Evolutionary conservation across 2,329 filamentous ascomycete genomes (phyloP).

Genomic region (Magnaporthiopsis rhizophila): DNA sequence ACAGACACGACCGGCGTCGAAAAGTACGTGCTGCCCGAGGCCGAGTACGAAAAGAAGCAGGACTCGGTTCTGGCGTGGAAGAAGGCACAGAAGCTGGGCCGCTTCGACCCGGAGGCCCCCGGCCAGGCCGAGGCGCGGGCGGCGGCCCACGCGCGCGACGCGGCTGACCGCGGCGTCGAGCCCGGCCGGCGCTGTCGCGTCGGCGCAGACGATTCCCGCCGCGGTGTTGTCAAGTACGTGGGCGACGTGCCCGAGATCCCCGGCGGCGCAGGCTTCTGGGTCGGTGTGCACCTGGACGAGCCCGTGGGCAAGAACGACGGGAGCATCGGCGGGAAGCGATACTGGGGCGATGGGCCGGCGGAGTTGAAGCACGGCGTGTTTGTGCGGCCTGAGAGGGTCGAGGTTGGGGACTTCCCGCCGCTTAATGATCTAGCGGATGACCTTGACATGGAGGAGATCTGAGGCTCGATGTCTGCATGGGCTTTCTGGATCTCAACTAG

Average conservation of each 20-base stretch:
- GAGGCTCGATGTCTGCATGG: slow-evolving; percentile 12
- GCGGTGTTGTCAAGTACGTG: slow-evolving; percentile 64
- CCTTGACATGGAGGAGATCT: slow-evolving; percentile 72
- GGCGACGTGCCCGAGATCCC: slow-evolving; percentile 70
- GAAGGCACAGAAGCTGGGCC: slow-evolving; percentile 86
- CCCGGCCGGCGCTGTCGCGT: slow-evolving; percentile 57
- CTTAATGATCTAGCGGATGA: slow-evolving; percentile 69
- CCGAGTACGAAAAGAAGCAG: slow-evolving; percentile 76
- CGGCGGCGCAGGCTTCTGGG: slow-evolving; percentile 56
- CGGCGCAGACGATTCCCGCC: slow-evolving; percentile 57
- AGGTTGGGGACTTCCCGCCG: slow-evolving; percentile 64
- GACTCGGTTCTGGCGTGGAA: slow-evolving; percentile 96
- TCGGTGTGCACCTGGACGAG: slow-evolving; percentile 69
- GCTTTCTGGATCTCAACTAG: too few relatives aligned
- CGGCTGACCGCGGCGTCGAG: slow-evolving; percentile 59
- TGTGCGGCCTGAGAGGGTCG: slow-evolving; percentile 68
- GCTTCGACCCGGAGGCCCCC: slow-evolving; percentile 82
- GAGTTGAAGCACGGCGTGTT: slow-evolving; percentile 67
- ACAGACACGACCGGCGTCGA: slow-evolving; percentile 73
- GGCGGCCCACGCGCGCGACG: slow-evolving; percentile 59
- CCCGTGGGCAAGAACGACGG: slow-evolving; percentile 76
- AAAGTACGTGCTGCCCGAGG: slow-evolving; percentile 82
- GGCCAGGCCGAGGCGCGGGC: slow-evolving; percentile 65
- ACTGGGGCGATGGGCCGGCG: slow-evolving; percentile 56
- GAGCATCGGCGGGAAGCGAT: slow-evolving; percentile 53